phyloP scores from a whole-genome alignment of 129 eudicot genomes.

The Flaveria bidentis region DNA sequence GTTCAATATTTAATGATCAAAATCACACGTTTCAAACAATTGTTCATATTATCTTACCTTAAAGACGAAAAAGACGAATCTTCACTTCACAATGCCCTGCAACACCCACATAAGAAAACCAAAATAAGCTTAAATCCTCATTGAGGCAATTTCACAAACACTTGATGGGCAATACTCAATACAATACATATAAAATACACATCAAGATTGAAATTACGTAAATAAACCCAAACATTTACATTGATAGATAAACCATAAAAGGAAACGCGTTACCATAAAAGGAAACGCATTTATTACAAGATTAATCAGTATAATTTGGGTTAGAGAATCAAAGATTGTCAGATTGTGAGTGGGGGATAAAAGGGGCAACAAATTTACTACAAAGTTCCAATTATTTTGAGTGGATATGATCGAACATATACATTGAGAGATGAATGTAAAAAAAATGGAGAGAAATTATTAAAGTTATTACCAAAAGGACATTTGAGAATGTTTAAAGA shows the following conservation, averaged over 20 bases:
- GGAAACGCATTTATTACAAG: background rate
- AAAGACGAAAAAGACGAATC: constrained; percentile 16
- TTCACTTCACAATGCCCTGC: constrained; percentile 35
- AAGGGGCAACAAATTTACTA: constrained; percentile 11
- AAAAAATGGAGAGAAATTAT: background rate
- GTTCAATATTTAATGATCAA: background rate
- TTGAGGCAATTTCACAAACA: constrained; percentile 38
- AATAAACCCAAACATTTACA: constrained; percentile 13
- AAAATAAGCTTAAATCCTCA: background rate
- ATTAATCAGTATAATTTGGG: background rate
- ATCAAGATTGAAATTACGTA: background rate
- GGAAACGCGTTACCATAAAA: background rate
- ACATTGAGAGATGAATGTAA: background rate
- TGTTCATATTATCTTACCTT: constrained; percentile 20
- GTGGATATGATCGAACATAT: constrained; percentile 14
- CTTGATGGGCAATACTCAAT: constrained; percentile 7
- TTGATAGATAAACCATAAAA: background rate
- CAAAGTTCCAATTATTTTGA: background rate
- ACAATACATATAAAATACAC: background rate
- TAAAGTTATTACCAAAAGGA: constrained; percentile 20
- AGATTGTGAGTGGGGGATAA: background rate
- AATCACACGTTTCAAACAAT: constrained; percentile 15
- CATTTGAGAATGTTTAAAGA: background rate
- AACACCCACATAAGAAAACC: constrained; percentile 3
- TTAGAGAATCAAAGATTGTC: constrained; percentile 11